Evolutionary conservation across 805 yeast species (phyloP).

Genomic region (Wickerhamomyces strasburgensis): DNA sequence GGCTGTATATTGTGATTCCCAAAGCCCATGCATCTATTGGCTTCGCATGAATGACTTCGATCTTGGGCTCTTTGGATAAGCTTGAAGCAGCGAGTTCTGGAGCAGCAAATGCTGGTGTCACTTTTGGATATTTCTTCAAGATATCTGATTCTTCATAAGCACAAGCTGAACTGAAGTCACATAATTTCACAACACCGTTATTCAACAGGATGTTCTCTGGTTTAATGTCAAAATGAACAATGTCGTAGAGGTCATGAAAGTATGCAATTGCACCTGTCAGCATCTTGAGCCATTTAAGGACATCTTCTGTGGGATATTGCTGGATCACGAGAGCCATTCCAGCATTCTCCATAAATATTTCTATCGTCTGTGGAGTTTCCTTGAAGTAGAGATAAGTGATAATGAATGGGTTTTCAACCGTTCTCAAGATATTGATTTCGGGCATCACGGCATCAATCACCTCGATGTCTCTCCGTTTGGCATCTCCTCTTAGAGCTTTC

Average conservation of each 20-base stretch:
- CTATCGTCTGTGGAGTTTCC: slow-evolving; percentile 3
- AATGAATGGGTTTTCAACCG: background rate
- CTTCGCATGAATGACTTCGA: slow-evolving; percentile 1
- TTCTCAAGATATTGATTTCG: slow-evolving; percentile 4
- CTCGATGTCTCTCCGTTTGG: background rate
- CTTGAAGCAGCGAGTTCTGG: slow-evolving; percentile 9
- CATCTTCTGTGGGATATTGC: slow-evolving; percentile 4
- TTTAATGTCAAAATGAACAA: slow-evolving; percentile 12
- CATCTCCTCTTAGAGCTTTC: slow-evolving; percentile 1
- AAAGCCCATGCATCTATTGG: slow-evolving; percentile 11
- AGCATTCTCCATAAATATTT: slow-evolving; percentile 8
- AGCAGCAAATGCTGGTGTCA: slow-evolving; percentile 11
- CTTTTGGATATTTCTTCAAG: slow-evolving; percentile 1
- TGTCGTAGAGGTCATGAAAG: slow-evolving; percentile 1
- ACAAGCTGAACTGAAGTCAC: slow-evolving; percentile 9
- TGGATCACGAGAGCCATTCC: slow-evolving; percentile 2
- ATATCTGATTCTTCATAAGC: background rate
- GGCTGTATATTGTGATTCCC: slow-evolving; percentile 7
- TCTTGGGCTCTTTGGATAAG: slow-evolving; percentile 1
- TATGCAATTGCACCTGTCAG: background rate
- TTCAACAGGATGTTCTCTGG: slow-evolving; percentile 9
- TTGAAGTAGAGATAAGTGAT: background rate
- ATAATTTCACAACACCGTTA: slow-evolving; percentile 2
- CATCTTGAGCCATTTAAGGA: slow-evolving; percentile 3
- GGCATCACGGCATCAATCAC: background rate